These are phyloP conservation scores for Pestalotiopsis sp. DNA, from an alignment of 2,329 filamentous ascomycete genomes.

Conservation along the genomic window DNA sequence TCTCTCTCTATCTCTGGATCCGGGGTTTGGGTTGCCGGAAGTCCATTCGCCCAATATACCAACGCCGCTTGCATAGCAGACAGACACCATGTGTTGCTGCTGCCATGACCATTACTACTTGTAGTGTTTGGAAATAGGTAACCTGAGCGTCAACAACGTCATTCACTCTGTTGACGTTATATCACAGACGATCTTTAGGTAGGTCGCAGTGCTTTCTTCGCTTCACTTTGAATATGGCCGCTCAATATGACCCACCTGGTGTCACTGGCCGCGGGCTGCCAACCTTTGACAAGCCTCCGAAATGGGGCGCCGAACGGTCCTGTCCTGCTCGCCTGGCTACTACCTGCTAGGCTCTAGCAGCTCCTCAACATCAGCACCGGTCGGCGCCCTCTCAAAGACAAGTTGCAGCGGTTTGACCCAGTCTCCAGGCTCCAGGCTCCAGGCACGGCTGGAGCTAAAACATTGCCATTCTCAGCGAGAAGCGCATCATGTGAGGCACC, in stretches of 20 bases:
- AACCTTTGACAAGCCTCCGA: background rate
- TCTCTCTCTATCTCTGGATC: too few relatives aligned
- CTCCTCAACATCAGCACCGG: background rate
- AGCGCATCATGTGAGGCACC: conserved; percentile 14
- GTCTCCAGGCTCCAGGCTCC: background rate
- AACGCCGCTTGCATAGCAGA: too few relatives aligned
- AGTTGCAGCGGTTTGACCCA: background rate
- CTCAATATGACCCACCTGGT: background rate
- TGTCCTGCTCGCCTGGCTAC: too few relatives aligned
- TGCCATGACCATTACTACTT: too few relatives aligned
- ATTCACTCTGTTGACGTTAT: background rate
- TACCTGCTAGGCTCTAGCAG: background rate
- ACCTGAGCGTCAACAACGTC: background rate
- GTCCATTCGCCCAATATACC: too few relatives aligned
- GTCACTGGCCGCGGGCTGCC: background rate
- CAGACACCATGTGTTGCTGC: too few relatives aligned
- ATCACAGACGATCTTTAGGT: background rate
- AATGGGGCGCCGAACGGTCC: background rate
- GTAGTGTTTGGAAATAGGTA: too few relatives aligned
- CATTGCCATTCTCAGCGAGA: conserved; percentile 12
- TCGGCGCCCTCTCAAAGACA: background rate
- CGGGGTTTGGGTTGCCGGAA: too few relatives aligned
- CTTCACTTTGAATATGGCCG: background rate
- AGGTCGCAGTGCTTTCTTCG: background rate
- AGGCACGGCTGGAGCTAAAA: conserved; percentile 4